Percentiles rank a stretch among this genome's conserved stretches.
Evolutionary conservation across 768 basidiomycete species (phyloP).

Genomic region (Tulasnella sp.): DNA sequence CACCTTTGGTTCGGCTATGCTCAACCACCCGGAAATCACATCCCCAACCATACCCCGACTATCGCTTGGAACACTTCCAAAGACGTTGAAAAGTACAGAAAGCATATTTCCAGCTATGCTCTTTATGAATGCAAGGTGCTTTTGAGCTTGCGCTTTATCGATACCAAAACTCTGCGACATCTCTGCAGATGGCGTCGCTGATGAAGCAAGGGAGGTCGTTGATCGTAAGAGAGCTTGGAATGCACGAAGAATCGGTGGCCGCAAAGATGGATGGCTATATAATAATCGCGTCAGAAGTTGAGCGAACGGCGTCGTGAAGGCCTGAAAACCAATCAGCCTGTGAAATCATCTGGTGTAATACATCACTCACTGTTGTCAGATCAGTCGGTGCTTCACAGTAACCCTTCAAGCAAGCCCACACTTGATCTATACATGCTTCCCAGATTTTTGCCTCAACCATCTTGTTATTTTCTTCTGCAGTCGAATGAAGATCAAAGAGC

Average conservation of each 20-base stretch:
- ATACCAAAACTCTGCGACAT: conserved; percentile 34
- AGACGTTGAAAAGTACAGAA: conserved; percentile 94
- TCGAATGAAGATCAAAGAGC: conserved; percentile 82
- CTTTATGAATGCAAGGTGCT: conserved; percentile 59
- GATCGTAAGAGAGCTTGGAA: conserved; percentile 75
- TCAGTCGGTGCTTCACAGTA: conserved; percentile 80
- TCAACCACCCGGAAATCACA: conserved; percentile 76
- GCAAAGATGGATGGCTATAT: conserved; percentile 78
- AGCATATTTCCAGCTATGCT: conserved; percentile 85
- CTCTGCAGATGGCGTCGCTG: conserved; percentile 29
- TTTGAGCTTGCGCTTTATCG: conserved; percentile 44
- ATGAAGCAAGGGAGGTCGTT: conserved; percentile 42
- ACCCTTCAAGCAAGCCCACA: conserved; percentile 83
- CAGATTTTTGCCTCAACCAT: conserved; percentile 84
- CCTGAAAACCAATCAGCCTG: conserved; percentile 30
- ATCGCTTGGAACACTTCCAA: conserved; percentile 69
- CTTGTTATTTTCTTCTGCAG: conserved; percentile 46
- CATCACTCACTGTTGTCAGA: conserved; percentile 42
- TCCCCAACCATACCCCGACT: conserved; percentile 66
- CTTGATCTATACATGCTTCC: conserved; percentile 84
- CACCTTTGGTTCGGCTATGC: conserved; percentile 62
- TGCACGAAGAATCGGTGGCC: conserved; percentile 67
- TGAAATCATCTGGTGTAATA: background rate
- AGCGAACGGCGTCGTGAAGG: conserved; percentile 62
- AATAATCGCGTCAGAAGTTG: conserved; percentile 85